phyloP scores from a whole-genome alignment of 2,329 filamentous ascomycete genomes.

The Fusarium pseudograminearum region DNA sequence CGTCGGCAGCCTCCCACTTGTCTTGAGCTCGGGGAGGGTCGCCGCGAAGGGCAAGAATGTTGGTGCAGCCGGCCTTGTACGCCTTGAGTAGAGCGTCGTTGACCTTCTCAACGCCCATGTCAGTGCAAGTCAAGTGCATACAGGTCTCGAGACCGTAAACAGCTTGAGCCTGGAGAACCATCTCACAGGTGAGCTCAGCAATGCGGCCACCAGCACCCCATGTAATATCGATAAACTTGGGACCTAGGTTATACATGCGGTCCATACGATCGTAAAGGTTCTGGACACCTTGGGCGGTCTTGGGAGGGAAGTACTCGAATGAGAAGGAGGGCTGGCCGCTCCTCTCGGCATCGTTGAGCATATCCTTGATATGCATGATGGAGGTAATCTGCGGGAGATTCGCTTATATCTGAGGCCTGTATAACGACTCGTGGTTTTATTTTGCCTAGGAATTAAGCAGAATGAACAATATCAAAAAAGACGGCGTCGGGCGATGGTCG shows the following conservation, averaged over 20 bases:
- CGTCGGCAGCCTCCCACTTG: slow-evolving; percentile 89
- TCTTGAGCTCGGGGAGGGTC: slow-evolving; percentile 95
- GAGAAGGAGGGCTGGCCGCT: slow-evolving; percentile 90
- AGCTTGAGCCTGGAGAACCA: slow-evolving; percentile 95
- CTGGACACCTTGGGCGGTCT: slow-evolving; percentile 96
- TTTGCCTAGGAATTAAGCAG: neutral
- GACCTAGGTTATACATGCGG: slow-evolving; percentile 94
- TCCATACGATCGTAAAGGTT: slow-evolving; percentile 99
- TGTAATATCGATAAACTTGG: slow-evolving; percentile 97
- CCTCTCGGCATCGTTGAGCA: slow-evolving; percentile 84
- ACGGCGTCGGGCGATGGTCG: slow-evolving; percentile 8
- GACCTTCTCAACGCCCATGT: slow-evolving; percentile 94
- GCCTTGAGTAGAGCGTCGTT: slow-evolving; percentile 88
- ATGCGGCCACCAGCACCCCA: slow-evolving; percentile 96
- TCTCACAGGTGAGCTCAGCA: slow-evolving; percentile 93
- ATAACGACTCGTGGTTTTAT: neutral
- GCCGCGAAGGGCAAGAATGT: slow-evolving; percentile 92
- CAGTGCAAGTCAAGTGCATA: slow-evolving; percentile 98
- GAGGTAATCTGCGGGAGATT: slow-evolving; percentile 22
- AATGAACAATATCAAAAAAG: slow-evolving; percentile 6
- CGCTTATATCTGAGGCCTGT: neutral
- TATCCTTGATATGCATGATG: slow-evolving; percentile 95
- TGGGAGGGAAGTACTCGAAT: slow-evolving; percentile 99
- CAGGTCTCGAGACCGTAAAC: slow-evolving; percentile 97
- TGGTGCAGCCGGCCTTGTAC: slow-evolving; percentile 95